Base-by-base conservation (phyloP, 1,284 basidiomycete species). In the Omphalotus olearius region DNA sequence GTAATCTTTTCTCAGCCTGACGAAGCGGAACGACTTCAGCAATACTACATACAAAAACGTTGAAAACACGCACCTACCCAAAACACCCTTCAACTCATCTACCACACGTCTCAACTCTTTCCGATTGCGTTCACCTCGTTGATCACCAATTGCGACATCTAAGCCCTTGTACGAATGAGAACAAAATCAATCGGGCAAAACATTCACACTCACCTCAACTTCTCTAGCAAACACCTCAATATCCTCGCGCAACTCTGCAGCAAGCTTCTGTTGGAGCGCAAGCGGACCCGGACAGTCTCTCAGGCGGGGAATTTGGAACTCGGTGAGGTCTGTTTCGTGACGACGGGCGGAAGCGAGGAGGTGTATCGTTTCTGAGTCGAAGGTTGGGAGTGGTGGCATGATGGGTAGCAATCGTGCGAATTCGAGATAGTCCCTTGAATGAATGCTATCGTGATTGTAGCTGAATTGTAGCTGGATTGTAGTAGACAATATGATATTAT, bases 261-360 rank as follows among this genome's bases (percentile, higher is more conserved):
- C 82, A 47, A 88, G 75, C 47, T 82, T 78, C 62, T 91, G 85
- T 59, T 93, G 91, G 4, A 80, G 62, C 0, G 75, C 64, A 4
- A 88, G 66, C 1, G 90, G 83, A 0, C 86, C 88, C 10, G 66
- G 70, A 63, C 87, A 93, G 44, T 70, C 64, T 6, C 75, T 72
- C 45, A 95, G 71, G 4, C 88, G 80, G 0, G 90, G 87, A 36
- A 96, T 76, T 65, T 92, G 88, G 60, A 83, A 83, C 7, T 82
- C 72, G 4, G 71, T 61, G 6, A 95, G 65, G 64, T 93, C 89
- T 4, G 68, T 74, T 55, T 82, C 71, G 4, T 81, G 76, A 36
- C 89, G 71, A 42, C 76, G 70, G 2, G 84, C 66, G 2, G 73
- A 69, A 11, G 71, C 71, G 10, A 89, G 73, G 6, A 80, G 67